phyloP scores from a whole-genome alignment of 2,329 filamentous ascomycete species.

The Calonectria pteridis region DNA sequence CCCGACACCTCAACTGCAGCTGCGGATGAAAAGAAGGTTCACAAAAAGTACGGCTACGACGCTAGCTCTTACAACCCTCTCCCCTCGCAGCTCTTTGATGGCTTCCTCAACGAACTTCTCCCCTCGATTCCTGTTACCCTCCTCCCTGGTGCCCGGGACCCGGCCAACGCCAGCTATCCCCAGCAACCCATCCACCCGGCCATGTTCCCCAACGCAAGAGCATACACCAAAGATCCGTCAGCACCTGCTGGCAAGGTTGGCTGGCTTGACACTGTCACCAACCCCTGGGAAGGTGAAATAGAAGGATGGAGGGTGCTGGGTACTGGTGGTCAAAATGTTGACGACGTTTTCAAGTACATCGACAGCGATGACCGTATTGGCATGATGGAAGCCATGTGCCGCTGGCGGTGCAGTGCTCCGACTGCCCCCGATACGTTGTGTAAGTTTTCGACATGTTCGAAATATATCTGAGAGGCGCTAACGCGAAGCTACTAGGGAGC shows the following conservation, averaged over 20 bases:
- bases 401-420: constrained; percentile 91
- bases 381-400: constrained; percentile 94
- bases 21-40: constrained; percentile 58
- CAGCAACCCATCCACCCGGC: constrained; percentile 94
- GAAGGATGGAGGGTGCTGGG: constrained; percentile 91
- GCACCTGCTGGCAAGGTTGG: constrained; percentile 61
- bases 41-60: constrained; percentile 96
- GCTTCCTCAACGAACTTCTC: constrained; percentile 83
- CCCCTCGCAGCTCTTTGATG: constrained; percentile 86
- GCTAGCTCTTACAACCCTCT: constrained; percentile 87
- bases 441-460: constrained; percentile 60
- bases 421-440: constrained; percentile 97
- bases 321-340: constrained; percentile 91
- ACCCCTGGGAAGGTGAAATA: constrained; percentile 91
- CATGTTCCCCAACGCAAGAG: constrained; percentile 84
- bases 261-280: constrained; percentile 92
- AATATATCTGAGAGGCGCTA: constrained; percentile 17
- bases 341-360: constrained; percentile 94
- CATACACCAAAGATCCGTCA: constrained; percentile 69
- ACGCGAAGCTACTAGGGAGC: constrained; percentile 71
- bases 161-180: constrained; percentile 89
- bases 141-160: constrained; percentile 85
- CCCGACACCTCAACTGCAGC: constrained; percentile 51
- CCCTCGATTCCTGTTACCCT: constrained; percentile 90
- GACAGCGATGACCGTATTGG: constrained; percentile 81